phyloP scores from a whole-genome alignment of 768 basidiomycete genomes.

The Vararia minispora region DNA sequence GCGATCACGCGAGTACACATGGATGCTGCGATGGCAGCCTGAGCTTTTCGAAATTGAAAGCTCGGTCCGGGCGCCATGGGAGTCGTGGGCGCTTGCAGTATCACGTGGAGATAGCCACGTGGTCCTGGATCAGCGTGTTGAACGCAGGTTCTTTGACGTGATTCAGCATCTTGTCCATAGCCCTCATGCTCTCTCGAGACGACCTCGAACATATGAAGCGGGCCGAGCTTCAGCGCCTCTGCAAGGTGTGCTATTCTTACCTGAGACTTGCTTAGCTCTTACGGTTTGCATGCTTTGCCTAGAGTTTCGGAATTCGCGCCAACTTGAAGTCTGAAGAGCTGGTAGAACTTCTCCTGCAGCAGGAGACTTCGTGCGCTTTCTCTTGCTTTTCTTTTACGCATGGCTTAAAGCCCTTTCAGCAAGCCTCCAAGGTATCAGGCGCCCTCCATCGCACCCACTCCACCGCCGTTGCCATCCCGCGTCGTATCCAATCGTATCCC shows the following conservation, averaged over 20 bases:
- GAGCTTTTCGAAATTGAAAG: too few relatives aligned
- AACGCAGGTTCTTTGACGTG: constrained; percentile 1
- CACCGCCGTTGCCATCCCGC: constrained; percentile 5
- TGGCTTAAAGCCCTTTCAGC: constrained; percentile 13
- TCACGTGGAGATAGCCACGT: too few relatives aligned
- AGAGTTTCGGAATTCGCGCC: constrained; percentile 76
- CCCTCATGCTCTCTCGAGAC: constrained; percentile 33
- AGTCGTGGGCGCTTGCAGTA: too few relatives aligned
- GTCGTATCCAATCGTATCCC: constrained; percentile 2
- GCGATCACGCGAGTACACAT: too few relatives aligned
- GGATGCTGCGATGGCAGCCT: too few relatives aligned
- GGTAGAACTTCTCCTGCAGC: constrained; percentile 61
- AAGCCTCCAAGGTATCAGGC: constrained; percentile 5
- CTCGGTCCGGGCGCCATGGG: too few relatives aligned
- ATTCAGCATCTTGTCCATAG: constrained; percentile 16
- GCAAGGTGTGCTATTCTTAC: constrained; percentile 39
- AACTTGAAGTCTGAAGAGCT: constrained; percentile 74
- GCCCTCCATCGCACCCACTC: constrained; percentile 6
- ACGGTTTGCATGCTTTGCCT: neutral
- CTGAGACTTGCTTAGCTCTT: constrained; percentile 1
- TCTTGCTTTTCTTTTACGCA: constrained; percentile 1
- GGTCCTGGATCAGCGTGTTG: too few relatives aligned
- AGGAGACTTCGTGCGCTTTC: constrained; percentile 4
- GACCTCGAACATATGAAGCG: constrained; percentile 43
- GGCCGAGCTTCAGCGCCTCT: constrained; percentile 42